phyloP scores from a whole-genome alignment of 225 moss, liverwort and hornwort species.

The Rhytidiadelphus loreus region DNA sequence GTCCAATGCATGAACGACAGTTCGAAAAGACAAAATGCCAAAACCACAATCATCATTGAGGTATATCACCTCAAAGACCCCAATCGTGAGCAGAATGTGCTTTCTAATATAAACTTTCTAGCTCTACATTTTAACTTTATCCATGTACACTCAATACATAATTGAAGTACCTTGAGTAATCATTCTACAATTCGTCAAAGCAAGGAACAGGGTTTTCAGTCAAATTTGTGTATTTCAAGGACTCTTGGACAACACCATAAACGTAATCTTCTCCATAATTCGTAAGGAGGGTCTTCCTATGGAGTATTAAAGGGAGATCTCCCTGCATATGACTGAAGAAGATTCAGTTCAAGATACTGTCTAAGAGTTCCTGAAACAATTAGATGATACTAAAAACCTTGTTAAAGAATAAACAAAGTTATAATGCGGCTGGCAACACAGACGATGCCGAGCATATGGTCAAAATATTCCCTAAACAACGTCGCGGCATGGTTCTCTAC shows the following conservation, averaged over 20 bases:
- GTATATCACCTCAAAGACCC: background rate
- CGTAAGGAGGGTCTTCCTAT: background rate
- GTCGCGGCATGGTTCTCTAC: background rate
- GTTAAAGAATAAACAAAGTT: background rate
- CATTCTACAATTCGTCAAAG: background rate
- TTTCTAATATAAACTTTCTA: background rate
- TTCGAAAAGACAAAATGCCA: background rate
- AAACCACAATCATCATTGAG: background rate
- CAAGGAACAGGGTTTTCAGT: background rate
- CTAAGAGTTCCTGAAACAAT: background rate
- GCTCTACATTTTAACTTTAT: background rate
- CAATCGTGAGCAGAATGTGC: background rate
- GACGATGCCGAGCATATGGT: background rate
- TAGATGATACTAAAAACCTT: background rate
- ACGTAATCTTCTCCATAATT: background rate
- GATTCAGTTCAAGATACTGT: background rate
- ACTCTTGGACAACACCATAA: background rate
- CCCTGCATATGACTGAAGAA: background rate
- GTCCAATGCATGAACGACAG: background rate
- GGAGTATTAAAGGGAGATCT: background rate
- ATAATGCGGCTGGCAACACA: background rate
- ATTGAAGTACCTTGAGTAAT: background rate
- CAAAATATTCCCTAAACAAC: background rate
- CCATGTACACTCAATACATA: background rate
- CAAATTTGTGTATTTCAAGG: background rate